Evolutionary conservation across 1,139 yeast species (phyloP), one percentile per base, ranked within the genome.

Genomic region (Zygoascus hellenicus): DNA sequence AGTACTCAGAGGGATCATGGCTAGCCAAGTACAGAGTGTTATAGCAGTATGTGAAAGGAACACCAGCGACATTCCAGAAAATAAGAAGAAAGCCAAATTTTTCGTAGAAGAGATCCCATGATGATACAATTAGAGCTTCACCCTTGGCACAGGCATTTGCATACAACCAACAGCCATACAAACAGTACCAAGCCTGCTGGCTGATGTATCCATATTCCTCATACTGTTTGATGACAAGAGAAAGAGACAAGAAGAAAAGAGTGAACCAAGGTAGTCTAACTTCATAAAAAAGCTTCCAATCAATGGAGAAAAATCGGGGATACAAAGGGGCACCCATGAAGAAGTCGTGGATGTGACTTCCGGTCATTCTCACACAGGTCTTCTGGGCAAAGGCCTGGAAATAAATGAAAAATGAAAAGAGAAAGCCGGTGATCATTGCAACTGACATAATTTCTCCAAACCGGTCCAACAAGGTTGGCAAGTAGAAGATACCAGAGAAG

Each of bases 101-200:
- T 67, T 92, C 98, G 67, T 92, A 92, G 42, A 96, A 97, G 97
- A 92, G 90, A 67, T 92, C 98, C 98, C 98, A 92, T 15, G 96
- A 84, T 55, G 97, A 96, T 51, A 90, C 96, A 65, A 92, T 90
- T 60, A 90, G 74, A 65, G 94, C 97, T 70, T 92, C 98, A 56
- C 97, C 98, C 70, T 92, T 92, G 51, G 96, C 84, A 70, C 97
- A 92, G 2, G 97, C 96, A 64, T 92, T 92, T 54, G 96, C 96
- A 62, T 92, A 92, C 47, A 89, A 73, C 87, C 95, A 92, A 65
- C 90, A 95, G 14, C 95, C 97, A 53, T 83, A 71, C 58, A 87
- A 69, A 40, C 89, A 75, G 55, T 85, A 81, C 48, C 74, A 72
- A 42, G 89, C 81, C 67, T 89, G 96, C 42, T 89, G 80, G 9